Percentiles rank a stretch among this genome's conserved stretches.
Conservation (phyloP, 2,329 filamentous ascomycete species). For the Aspergillus sp. region DNA sequence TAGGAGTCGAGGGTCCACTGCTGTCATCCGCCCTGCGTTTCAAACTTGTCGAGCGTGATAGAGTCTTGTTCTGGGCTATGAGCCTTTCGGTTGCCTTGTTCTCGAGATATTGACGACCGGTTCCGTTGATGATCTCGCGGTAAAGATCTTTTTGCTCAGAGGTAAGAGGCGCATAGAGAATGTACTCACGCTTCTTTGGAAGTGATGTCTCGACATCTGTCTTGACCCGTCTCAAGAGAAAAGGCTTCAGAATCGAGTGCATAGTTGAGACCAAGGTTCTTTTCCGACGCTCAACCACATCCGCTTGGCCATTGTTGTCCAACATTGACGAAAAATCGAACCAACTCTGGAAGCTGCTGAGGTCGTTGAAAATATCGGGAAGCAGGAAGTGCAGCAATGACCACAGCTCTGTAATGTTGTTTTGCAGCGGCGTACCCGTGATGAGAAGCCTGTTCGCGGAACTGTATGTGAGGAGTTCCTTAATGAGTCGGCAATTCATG, state of each 20-base stretch:
- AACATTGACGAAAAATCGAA: conserved; percentile 93
- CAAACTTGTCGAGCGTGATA: conserved; percentile 37
- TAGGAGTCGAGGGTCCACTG: conserved; percentile 41
- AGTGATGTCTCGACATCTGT: conserved; percentile 83
- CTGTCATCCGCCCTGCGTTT: conserved; percentile 50
- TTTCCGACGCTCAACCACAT: conserved; percentile 70
- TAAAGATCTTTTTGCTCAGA: conserved; percentile 87
- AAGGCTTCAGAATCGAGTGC: conserved; percentile 84
- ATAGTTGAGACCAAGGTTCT: conserved; percentile 77
- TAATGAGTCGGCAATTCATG: conserved; percentile 83
- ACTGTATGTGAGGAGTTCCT: conserved; percentile 76
- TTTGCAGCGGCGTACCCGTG: conserved; percentile 89
- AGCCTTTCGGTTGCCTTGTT: conserved; percentile 45
- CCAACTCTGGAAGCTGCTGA: conserved; percentile 89
- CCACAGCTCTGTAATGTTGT: conserved; percentile 92
- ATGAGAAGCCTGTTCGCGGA: conserved; percentile 88
- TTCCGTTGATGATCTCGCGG: conserved; percentile 73
- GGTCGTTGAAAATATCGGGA: conserved; percentile 84
- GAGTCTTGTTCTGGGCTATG: conserved; percentile 27
- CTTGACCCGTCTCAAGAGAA: conserved; percentile 81
- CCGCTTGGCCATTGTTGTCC: conserved; percentile 68
- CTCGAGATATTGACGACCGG: conserved; percentile 45
- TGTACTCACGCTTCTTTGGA: conserved; percentile 95
- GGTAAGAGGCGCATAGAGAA: conserved; percentile 87
- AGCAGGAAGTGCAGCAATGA: conserved; percentile 88